Base-by-base conservation (phyloP, 768 basidiomycete genomes). In the Calocybe indica region DNA sequence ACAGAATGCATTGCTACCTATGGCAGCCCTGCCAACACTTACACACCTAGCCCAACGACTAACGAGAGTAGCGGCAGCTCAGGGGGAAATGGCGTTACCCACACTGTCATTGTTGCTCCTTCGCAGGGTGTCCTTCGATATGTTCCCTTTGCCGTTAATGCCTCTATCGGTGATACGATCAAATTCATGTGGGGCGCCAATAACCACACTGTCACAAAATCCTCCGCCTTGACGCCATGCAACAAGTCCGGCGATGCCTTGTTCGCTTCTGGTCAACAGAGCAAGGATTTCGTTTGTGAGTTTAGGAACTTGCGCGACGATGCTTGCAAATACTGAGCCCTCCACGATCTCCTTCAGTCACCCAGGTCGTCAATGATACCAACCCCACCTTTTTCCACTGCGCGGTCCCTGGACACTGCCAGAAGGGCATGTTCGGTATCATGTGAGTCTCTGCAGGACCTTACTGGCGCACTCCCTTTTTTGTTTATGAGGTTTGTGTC, bases 341-440 rank as follows among this genome's bases (percentile, higher is more conserved):
- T 22, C 22, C 22, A 22, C 62, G 58, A 51, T 53, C 60, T 46
- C 37, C 66, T 54, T 33, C 43, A 80, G 80, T 87, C 74, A 76
- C 74, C 40, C 79, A 84, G 66, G 73, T 77, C 47, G 78, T 89
- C 63, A 88, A 88, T 65, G 74, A 79, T 64, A 88, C 85, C 44
- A 73, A 79, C 57, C 75, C 85, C n/a, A 73, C 72, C 46, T 88
- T 75, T 78, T 88, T 72, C 79, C 84, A 81, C 72, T 91, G 88
- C 64, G 80, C 69, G 52, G 77, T 79, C 40, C 79, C 83, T 38
- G 66, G 56, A 47, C 88, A 92, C 62, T 91, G 89, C 62, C 63
- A 79, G 60, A 82, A 86, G 74, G 89, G 88, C 57, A 91, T 91
- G 87, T 91, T 88, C 61, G 87, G 85, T 67, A 76, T 85, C 67